Conservation (phyloP, 2,329 filamentous ascomycete species). For the Stenocarpella maydis region DNA sequence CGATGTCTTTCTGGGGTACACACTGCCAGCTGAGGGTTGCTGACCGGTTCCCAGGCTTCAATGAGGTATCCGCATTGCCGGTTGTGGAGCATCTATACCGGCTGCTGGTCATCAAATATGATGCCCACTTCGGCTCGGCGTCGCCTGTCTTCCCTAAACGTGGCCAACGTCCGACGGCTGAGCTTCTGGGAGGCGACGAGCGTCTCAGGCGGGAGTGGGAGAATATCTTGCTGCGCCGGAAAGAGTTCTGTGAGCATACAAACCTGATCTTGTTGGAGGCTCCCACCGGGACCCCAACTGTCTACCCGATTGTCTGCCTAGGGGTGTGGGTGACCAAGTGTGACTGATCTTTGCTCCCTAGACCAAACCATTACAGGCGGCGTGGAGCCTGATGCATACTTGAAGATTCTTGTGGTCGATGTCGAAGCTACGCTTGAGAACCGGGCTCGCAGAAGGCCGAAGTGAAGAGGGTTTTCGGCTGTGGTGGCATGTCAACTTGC, state of each 20-base stretch:
- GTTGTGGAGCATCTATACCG: slow-evolving; percentile 38
- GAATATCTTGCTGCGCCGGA: slow-evolving; percentile 1
- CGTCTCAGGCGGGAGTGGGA: slow-evolving; percentile 23
- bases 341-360: not conserved
- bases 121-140: slow-evolving; percentile 42
- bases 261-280: not conserved
- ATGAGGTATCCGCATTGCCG: not conserved
- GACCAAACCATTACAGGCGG: not conserved
- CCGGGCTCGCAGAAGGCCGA: not conserved
- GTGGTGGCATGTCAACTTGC: not conserved
- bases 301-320: too few species aligned
- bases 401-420: slow-evolving; percentile 19
- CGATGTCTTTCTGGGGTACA: not conserved
- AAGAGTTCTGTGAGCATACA: slow-evolving; percentile 25
- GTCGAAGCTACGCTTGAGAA: not conserved
- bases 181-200: slow-evolving; percentile 32
- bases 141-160: slow-evolving; percentile 35
- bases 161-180: slow-evolving; percentile 35
- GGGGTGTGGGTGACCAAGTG: not conserved
- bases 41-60: not conserved
- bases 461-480: not conserved
- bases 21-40: not conserved
- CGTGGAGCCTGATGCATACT: not conserved
- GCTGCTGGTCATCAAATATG: slow-evolving; percentile 43
- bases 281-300: not conserved